Evolutionary conservation across 1,284 basidiomycete species (phyloP).

Genomic region (Meripilus lineatus): DNA sequence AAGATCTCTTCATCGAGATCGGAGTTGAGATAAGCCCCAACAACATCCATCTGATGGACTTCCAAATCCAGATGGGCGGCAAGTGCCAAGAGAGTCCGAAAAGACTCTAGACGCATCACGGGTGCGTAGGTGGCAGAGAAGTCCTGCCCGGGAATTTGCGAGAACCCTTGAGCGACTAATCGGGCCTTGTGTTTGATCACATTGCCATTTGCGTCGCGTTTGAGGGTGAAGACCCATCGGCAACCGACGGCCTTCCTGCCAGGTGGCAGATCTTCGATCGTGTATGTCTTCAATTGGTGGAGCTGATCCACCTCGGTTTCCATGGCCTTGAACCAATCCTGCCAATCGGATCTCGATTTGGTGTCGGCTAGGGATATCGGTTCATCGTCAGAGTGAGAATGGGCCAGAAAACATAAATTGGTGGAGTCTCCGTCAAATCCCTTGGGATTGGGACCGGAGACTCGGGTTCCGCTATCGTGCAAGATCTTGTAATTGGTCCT

Average conservation of each 20-base stretch:
- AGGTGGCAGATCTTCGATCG: neutral
- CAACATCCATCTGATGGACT: conserved; percentile 29
- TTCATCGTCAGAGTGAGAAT: neutral
- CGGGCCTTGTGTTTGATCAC: conserved; percentile 28
- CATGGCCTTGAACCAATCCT: neutral
- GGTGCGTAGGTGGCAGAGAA: conserved; percentile 33
- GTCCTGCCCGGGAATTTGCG: no score
- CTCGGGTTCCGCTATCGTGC: neutral
- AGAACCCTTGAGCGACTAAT: conserved; percentile 34
- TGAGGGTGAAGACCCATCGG: conserved; percentile 2
- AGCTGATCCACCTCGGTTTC: neutral
- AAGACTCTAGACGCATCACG: conserved; percentile 20
- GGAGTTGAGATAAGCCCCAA: no score
- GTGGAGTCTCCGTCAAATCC: neutral
- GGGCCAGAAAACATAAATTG: no score
- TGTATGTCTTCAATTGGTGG: neutral
- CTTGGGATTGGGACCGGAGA: no score
- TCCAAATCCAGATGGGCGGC: conserved; percentile 23
- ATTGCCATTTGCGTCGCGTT: conserved; percentile 1
- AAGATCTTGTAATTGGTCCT: neutral
- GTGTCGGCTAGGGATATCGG: conserved; percentile 1
- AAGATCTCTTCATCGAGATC: conserved; percentile 29
- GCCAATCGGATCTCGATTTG: neutral
- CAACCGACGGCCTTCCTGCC: neutral
- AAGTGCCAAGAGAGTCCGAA: conserved; percentile 24